Evolutionary conservation across 352 stramenopile species (phyloP).

Genomic region (Phytophthora sp.): DNA sequence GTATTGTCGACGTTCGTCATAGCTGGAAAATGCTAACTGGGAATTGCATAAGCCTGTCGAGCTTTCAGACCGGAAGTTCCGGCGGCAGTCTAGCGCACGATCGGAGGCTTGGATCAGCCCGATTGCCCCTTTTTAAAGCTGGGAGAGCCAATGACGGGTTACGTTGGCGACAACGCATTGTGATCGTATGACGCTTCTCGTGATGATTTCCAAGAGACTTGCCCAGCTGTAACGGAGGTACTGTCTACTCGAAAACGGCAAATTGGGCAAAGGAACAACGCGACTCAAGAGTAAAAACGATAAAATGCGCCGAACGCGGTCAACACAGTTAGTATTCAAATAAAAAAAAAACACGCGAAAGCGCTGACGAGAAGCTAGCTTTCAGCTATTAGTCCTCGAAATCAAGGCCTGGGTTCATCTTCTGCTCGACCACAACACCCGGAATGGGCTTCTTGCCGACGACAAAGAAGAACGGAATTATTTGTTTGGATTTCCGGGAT

Average conservation of each 20-base stretch:
- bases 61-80: background rate
- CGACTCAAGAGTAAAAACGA: too few relatives aligned
- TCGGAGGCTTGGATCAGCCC: too few relatives aligned
- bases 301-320: too few relatives aligned
- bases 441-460: conserved; percentile 41
- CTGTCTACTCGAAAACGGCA: too few relatives aligned
- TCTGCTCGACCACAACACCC: conserved; percentile 23
- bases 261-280: too few relatives aligned
- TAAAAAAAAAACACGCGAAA: too few relatives aligned
- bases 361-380: too few relatives aligned
- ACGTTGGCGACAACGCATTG: conserved; percentile 10
- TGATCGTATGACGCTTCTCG: conserved; percentile 17
- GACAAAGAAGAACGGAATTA: conserved; percentile 29
- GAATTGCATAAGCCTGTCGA: background rate
- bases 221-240: too few relatives aligned
- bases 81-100: background rate
- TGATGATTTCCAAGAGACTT: conserved; percentile 13
- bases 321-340: too few relatives aligned
- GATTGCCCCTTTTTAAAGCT: conserved; percentile 17
- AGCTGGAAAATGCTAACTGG: background rate
- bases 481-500: conserved; percentile 15
- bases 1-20: conserved; percentile 10
- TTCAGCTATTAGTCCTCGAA: conserved; percentile 16
- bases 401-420: conserved; percentile 26
- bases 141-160: conserved; percentile 10